Base-by-base conservation (phyloP, 202 grass and related monocot species). In the Carex arenaria region DNA sequence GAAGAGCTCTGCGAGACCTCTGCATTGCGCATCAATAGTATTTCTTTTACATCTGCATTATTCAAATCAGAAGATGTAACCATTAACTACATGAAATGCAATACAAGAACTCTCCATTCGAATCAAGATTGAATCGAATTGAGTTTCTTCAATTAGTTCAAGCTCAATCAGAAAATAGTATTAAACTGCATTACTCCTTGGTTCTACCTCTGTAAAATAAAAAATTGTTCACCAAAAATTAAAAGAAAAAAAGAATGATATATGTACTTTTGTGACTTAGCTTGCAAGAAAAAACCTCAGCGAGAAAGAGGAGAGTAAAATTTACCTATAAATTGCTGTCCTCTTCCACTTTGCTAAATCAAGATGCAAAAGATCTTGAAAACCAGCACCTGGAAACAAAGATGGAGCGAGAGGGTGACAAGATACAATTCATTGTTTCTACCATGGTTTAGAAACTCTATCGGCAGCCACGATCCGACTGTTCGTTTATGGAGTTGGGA, bases 1-100 rank as follows among this genome's bases (percentile, higher is more conserved):
- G 83, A 67, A 94, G 86, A 51, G 88, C 87, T 89, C 82, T 89
- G 56, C 89, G 85, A 69, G 93, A 99, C 78, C 91, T 92, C 88
- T 95, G 96, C 96, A 99, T 99, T 92, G 76, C 49, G 79, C 85
- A 84, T 78, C 53, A 85, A 84, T 70, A 67, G 66, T 81, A 67
- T 77, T 63, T 59, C 36, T 60, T 45, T 92, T 82, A 86, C 89
- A 94, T 87, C 78, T 68, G 84, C 83, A 72, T 11, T 57, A 32
- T 53, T 57, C n/a, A 38, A 82, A 66, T 57, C 22, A n/a, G 56
- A 34, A 34, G 38, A 83, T 36, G 17, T 20, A 22, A 81, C 0
- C 3, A 74, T 74, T 52, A 74, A 74, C 5, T 15, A 17, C 45
- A 52, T 12, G 22, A 74, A 74, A 51, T 53, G 22, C 42, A 74